A percentile compares a stretch with the other conserved stretches of the same genome.
Conservation (phyloP, 2,329 filamentous ascomycete genomes). For the Aaosphaeria pasadenensis region DNA sequence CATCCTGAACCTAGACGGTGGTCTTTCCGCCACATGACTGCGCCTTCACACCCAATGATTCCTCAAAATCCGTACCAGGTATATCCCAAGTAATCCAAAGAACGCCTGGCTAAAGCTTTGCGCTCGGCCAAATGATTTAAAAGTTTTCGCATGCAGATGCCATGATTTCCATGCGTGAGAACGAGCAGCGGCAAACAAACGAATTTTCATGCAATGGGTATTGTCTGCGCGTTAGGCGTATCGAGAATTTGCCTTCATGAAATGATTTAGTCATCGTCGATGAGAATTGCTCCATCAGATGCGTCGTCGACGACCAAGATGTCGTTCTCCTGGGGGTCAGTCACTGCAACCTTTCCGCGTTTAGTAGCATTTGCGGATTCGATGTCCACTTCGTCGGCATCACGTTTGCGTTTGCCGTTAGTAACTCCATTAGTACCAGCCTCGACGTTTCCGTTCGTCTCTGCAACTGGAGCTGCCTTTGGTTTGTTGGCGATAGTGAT, state of each 20-base stretch:
- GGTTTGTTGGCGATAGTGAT: slow-evolving; percentile 49
- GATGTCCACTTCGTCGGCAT: slow-evolving; percentile 41
- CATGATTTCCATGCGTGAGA: no score
- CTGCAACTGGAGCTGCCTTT: slow-evolving; percentile 24
- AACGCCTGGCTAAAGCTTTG: no score
- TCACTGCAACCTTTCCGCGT: slow-evolving; percentile 40
- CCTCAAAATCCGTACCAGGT: background rate
- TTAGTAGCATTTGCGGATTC: slow-evolving; percentile 36
- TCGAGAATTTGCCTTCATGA: background rate
- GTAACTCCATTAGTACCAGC: slow-evolving; percentile 25
- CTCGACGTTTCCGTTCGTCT: slow-evolving; percentile 28
- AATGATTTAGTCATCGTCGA: slow-evolving; percentile 17
- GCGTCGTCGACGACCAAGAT: slow-evolving; percentile 34
- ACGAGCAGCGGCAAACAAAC: no score
- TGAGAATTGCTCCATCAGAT: slow-evolving; percentile 34
- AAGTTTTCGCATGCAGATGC: no score
- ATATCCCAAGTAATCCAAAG: background rate
- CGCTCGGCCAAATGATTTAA: no score
- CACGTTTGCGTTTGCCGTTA: slow-evolving; percentile 44
- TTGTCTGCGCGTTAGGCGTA: no score
- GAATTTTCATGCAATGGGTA: no score
- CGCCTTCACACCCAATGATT: background rate
- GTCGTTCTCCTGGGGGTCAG: slow-evolving; percentile 25
- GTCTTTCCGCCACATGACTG: slow-evolving; percentile 61
- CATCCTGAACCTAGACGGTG: slow-evolving; percentile 81